These are phyloP conservation scores for Eucalyptus coolabah DNA, from an alignment of 345 rosid species.

Conservation along the genomic window DNA sequence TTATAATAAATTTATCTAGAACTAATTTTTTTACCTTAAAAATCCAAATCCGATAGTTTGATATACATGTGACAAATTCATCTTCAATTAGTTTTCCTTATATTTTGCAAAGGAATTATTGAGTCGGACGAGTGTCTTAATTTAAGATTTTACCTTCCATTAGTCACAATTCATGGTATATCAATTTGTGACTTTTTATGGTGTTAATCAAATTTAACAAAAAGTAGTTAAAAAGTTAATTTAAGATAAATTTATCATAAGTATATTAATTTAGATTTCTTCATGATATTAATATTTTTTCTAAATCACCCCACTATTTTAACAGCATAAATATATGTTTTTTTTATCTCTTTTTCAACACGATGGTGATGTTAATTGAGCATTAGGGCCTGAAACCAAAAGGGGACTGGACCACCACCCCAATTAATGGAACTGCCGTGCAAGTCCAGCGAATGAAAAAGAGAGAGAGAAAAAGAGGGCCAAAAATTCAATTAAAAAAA, in stretches of 20 bases:
- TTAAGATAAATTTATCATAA: too few relatives aligned
- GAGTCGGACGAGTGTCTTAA: rapidly evolving
- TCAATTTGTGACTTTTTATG: too few relatives aligned
- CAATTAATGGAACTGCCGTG: not conserved
- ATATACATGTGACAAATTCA: too few relatives aligned
- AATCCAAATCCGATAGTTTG: rapidly evolving
- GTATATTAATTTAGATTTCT: too few relatives aligned
- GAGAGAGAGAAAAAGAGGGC: not conserved
- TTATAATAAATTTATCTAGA: too few relatives aligned
- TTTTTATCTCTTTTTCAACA: not conserved
- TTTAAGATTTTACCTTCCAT: too few relatives aligned
- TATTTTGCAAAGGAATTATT: too few relatives aligned
- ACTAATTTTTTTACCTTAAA: too few relatives aligned
- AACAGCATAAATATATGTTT: not conserved
- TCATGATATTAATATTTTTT: not conserved
- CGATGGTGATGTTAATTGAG: not conserved
- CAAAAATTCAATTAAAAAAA: not conserved
- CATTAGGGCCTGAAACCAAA: not conserved
- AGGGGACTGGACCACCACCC: not conserved
- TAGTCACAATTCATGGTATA: too few relatives aligned
- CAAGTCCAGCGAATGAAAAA: not conserved
- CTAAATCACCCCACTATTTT: not conserved
- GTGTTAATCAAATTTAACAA: too few relatives aligned
- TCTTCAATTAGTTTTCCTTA: too few relatives aligned
- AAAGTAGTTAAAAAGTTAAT: too few relatives aligned